These are phyloP conservation scores for Exidia glandulosa DNA, from an alignment of 768 basidiomycete genomes.

Conservation along the genomic window DNA sequence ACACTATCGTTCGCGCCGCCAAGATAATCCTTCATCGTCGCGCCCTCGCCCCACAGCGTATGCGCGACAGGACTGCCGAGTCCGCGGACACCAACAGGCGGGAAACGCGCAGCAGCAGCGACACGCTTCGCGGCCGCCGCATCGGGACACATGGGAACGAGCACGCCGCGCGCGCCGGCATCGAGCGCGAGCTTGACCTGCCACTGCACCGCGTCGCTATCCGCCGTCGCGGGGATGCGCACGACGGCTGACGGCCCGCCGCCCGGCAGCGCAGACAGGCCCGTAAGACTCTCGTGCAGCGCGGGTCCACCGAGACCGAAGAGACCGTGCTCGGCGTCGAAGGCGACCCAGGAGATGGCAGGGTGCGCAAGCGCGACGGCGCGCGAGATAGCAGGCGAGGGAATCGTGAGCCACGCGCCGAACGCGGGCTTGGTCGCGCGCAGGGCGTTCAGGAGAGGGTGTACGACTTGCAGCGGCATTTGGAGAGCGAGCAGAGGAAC, in stretches of 20 bases:
- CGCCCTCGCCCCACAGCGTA: neutral
- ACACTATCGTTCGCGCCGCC: slow-evolving; percentile 42
- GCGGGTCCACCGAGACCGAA: slow-evolving; percentile 35
- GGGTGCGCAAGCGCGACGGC: slow-evolving; percentile 36
- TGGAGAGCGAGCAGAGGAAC: no score
- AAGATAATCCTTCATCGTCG: slow-evolving; percentile 11
- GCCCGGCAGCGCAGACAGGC: slow-evolving; percentile 29
- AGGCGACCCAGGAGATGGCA: slow-evolving; percentile 49
- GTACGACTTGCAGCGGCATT: slow-evolving; percentile 9
- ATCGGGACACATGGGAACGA: slow-evolving; percentile 53
- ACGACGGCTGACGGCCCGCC: slow-evolving; percentile 44
- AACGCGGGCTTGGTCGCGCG: slow-evolving; percentile 49
- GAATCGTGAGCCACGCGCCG: slow-evolving; percentile 54
- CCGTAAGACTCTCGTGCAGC: slow-evolving; percentile 43
- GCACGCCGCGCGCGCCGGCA: slow-evolving; percentile 50
- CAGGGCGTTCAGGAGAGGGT: slow-evolving; percentile 43
- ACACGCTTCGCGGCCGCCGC: slow-evolving; percentile 46
- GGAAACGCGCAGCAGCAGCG: slow-evolving; percentile 48
- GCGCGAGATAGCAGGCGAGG: slow-evolving; percentile 48
- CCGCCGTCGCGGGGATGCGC: slow-evolving; percentile 53
- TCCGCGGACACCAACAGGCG: slow-evolving; percentile 24
- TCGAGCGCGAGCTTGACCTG: slow-evolving; percentile 65
- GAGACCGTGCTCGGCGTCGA: slow-evolving; percentile 66
- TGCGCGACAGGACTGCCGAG: neutral
- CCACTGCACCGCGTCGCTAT: slow-evolving; percentile 43